These are phyloP conservation scores for Boletus barrowsii DNA, from an alignment of 768 basidiomycete genomes.

Conservation along the genomic window DNA sequence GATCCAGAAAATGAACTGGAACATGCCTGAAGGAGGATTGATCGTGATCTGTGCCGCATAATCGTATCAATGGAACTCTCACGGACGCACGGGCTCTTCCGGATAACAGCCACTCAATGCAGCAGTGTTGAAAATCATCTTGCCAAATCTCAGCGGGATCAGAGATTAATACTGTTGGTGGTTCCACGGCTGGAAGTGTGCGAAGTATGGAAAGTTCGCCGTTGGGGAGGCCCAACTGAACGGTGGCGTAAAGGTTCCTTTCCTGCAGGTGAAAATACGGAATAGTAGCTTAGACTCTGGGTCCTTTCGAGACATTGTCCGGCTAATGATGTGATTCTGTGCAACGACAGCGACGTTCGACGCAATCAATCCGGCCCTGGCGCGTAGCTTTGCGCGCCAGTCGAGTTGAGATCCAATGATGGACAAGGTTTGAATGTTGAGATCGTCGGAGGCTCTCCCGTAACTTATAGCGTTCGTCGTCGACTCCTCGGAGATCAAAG, in stretches of 20 bases:
- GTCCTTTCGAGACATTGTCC: slow-evolving; percentile 1
- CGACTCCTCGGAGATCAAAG: slow-evolving; percentile 29
- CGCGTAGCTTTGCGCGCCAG: slow-evolving; percentile 2
- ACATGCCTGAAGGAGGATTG: slow-evolving; percentile 16
- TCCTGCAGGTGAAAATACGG: background rate
- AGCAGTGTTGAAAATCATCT: slow-evolving; percentile 21
- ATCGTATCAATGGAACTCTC: slow-evolving; percentile 25
- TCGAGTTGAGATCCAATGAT: slow-evolving; percentile 5
- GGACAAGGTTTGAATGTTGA: slow-evolving; percentile 3
- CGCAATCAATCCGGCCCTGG: slow-evolving; percentile 18
- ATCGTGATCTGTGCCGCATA: slow-evolving; percentile 25
- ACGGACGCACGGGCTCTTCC: slow-evolving; percentile 24
- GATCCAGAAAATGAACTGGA: slow-evolving; percentile 20
- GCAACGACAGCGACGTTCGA: slow-evolving; percentile 8
- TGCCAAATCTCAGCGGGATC: slow-evolving; percentile 22
- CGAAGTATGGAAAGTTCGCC: slow-evolving; percentile 2
- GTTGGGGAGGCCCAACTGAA: slow-evolving; percentile 1
- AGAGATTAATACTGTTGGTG: slow-evolving; percentile 14
- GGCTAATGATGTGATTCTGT: background rate
- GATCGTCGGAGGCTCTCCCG: slow-evolving; percentile 14
- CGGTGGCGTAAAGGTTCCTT: background rate
- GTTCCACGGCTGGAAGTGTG: slow-evolving; percentile 16
- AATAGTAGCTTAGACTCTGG: background rate
- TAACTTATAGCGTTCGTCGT: slow-evolving; percentile 5
- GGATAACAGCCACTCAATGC: slow-evolving; percentile 16